Evolutionary conservation across 495 filamentous ascomycete species (phyloP), one percentile per base, ranked within the genome.

Genomic region (Penicillium coffeae): DNA sequence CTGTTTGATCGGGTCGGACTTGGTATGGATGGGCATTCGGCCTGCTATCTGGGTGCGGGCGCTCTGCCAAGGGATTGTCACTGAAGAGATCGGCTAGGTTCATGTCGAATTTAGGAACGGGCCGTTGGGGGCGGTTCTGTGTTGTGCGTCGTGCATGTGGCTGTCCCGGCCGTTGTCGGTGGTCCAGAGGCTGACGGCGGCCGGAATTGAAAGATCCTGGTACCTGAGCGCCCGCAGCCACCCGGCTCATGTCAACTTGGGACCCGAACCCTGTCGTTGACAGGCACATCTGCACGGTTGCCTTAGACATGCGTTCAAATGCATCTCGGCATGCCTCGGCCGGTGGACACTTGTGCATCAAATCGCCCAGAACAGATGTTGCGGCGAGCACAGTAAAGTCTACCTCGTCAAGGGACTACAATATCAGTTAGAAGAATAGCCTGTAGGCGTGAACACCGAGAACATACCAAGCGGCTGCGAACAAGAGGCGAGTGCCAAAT

Each of bases 331-430:
- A 97, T 20, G 85, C 85, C 71, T 89, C 86, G 7, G 87, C 87
- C 0, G 87, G 87, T 9, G 87, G 87, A 56, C 87, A 90, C 63
- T 88, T 87, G 45, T 85, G 81, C 50, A 86, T 85, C 40, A 90
- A 63, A 58, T 90, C 87, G 7, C 77, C 79, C 1, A 90, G 71
- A 3, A 90, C 86, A n/a, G 92, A 96, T 14, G 86, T 96, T 18
- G 90, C 92, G n/a, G 91, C 89, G 42, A 96, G 79, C 16, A 96
- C 87, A 8, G 92, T 96, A 60, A 95, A 95, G 59, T 97, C 92
- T 15, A 97, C 89, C 60, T 96, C 92, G 54, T 96, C 91, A 67
- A 95, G 84, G 4, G 88, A 85, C 87, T 93, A 55, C 9, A 27
- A 45, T 21, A 21, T 52, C 30, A 57, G 48, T 9, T 21, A 21